Evolutionary conservation across 1,284 basidiomycete genomes (phyloP), one percentile per base, ranked within the genome.

Genomic region (Melampsora larici-populina): DNA sequence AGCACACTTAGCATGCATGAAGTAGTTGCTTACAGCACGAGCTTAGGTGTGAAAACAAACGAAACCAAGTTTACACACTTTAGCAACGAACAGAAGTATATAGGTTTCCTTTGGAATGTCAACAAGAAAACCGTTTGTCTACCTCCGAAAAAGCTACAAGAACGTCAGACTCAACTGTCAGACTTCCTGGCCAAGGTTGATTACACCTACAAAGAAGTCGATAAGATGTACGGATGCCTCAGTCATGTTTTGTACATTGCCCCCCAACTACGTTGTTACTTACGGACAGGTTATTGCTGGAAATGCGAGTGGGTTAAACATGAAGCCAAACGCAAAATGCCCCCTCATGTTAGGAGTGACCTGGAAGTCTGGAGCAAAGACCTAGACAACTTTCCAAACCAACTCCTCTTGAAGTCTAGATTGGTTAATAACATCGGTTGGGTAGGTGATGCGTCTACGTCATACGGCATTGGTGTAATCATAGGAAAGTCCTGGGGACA

Each of bases 211-310:
- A 26, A 40, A 26, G 67, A 69, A 11, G 67, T n/a, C 21, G 67
- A 69, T 11, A 69, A 46, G 11, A 46, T 69, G n/a, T 46, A 51
- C 9, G 67, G 67, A 40, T 21, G 43, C 7, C 67, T 69, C 24
- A 69, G 46, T 17, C 67, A 68, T 15, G 66, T 68, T 1, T 68
- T 36, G 1, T 68, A 68, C 24, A 68, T 68, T 5, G n/a, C 49
- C 3, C 66, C 40, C 5, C 33, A 68, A 15, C 26, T 68, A 15
- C 4, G 24, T 43, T 46, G 40, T 5, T 15, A 48, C 24, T 24
- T 68, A 8, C 29, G 36, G 8, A 26, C 4, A 15, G 18, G 46
- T 18, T 68, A 46, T n/a, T 18, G n/a, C 7, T 68, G 66, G 66
- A 15, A 48, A 6, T 36, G 29, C 5, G 29, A 31, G 40, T 69